Evolutionary conservation across 2,329 filamentous ascomycete species (phyloP).

Genomic region (Colletotrichum sp.): DNA sequence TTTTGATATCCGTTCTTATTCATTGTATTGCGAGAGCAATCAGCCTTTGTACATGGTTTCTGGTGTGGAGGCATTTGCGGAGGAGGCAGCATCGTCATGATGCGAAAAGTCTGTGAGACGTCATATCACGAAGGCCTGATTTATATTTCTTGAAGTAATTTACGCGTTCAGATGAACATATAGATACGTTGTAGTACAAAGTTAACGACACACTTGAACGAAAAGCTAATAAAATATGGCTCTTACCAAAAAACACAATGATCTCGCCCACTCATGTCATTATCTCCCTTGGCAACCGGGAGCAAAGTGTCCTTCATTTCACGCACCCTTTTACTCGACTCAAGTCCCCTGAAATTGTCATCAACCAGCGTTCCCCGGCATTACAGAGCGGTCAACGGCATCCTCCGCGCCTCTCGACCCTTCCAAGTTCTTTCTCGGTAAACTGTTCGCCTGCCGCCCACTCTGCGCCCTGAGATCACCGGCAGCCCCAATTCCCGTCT

Average conservation of each 20-base stretch:
- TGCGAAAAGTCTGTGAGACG: background rate
- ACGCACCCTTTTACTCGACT: background rate
- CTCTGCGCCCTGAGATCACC: background rate
- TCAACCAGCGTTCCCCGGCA: background rate
- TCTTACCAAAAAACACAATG: background rate
- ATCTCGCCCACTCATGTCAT: background rate
- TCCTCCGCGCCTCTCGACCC: background rate
- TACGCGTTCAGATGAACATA: slow-evolving; percentile 13
- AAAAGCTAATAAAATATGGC: slow-evolving; percentile 1
- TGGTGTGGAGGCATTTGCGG: background rate
- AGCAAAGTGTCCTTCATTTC: background rate
- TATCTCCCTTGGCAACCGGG: background rate
- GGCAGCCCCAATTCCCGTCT: background rate
- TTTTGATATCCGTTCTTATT: slow-evolving; percentile 17
- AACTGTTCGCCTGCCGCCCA: background rate
- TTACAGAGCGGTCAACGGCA: background rate
- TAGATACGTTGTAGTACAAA: slow-evolving; percentile 10
- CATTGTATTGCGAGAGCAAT: background rate
- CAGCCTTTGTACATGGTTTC: background rate
- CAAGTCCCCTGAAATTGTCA: background rate
- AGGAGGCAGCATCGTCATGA: background rate
- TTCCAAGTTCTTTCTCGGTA: background rate
- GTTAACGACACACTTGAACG: background rate
- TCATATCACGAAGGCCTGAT: background rate
- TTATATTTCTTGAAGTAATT: background rate